Evolutionary conservation across 176 grass and related monocot species (phyloP), one percentile per base, ranked within the genome.

Genomic region (Puccinellia tenuiflora): DNA sequence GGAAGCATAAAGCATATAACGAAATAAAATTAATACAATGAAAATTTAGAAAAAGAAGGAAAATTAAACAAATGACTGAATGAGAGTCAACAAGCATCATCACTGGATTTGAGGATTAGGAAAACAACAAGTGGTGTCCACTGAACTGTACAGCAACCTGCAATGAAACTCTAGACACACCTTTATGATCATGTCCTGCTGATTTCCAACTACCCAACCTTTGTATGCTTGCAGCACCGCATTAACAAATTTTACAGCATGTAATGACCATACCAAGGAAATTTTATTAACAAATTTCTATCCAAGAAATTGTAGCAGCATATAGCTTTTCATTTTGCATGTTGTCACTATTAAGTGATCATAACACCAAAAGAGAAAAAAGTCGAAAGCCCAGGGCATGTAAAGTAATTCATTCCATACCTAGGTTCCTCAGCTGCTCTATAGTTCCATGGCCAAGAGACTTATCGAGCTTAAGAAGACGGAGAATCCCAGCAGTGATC

Each of bases 401-500:
- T 26, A 71, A 37, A 52, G 15, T 29, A 74, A 37, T 34, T 66
- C 31, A 61, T n/a, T 34, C 42, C 81, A 86, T 99, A 99, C 97
- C 97, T 75, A 99, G 81, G 86, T 93, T 99, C 55, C 80, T 85
- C 39, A 96, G 93, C 77, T 96, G 93, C 77, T 96, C 89, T 50
- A 99, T 92, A 63, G 97, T 88, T 85, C 86, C 88, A 51, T 88
- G 89, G 13, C 97, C 97, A 67, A 99, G 97, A 62, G 97, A 96
- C 77, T 96, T 94, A 37, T 99, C 97, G 64, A 99, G 97, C 66
- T 92, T 96, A 76, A 99, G 89, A 33, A 99, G 81, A 69, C 93
- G 89, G 68, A 99, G 85, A 82, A 96, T 96, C 79, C 87, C 97
- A 72, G 97, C 97, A 63, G 97, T 72, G 76, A 99, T 96, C 81